These are phyloP conservation scores for Chrysosporium queenslandicum DNA, from an alignment of 2,329 filamentous ascomycete species.

Conservation along the genomic window DNA sequence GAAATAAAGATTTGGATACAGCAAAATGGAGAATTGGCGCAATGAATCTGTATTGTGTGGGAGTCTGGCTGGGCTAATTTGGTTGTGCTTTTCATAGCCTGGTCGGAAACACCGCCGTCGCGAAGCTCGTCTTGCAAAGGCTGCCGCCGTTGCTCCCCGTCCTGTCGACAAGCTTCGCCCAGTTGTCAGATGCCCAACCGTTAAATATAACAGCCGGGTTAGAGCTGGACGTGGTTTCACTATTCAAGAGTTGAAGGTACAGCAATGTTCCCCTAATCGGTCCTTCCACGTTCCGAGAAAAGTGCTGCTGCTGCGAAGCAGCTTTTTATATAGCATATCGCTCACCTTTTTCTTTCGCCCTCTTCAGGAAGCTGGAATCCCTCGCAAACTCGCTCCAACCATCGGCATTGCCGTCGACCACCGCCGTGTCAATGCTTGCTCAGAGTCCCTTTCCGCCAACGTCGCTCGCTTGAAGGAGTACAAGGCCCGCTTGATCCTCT, in stretches of 20 bases:
- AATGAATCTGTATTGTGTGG: neutral
- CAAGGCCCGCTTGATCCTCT: conserved; percentile 91
- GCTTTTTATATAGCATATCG: neutral
- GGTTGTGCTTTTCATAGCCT: conserved; percentile 50
- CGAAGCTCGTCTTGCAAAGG: conserved; percentile 86
- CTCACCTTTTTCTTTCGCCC: conserved; percentile 15
- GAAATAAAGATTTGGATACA: neutral
- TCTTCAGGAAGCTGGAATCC: conserved; percentile 78
- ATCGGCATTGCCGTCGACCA: conserved; percentile 95
- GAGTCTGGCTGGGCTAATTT: conserved; percentile 7
- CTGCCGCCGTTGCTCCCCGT: conserved; percentile 86
- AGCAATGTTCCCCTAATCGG: conserved; percentile 17
- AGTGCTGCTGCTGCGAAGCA: neutral
- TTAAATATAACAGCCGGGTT: conserved; percentile 99
- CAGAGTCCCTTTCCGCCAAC: conserved; percentile 90
- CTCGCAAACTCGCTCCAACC: conserved; percentile 86
- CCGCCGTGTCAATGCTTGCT: conserved; percentile 93
- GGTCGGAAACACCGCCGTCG: conserved; percentile 92
- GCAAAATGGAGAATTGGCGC: neutral
- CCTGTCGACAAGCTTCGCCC: conserved; percentile 95
- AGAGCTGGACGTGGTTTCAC: conserved; percentile 96
- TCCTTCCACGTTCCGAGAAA: neutral
- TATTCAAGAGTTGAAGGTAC: conserved; percentile 94
- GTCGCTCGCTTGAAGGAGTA: conserved; percentile 97
- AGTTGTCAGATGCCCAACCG: conserved; percentile 90